Evolutionary conservation across 2,329 filamentous ascomycete species (phyloP), one percentile per base, ranked within the genome.

Genomic region (Trichoderma sp.): DNA sequence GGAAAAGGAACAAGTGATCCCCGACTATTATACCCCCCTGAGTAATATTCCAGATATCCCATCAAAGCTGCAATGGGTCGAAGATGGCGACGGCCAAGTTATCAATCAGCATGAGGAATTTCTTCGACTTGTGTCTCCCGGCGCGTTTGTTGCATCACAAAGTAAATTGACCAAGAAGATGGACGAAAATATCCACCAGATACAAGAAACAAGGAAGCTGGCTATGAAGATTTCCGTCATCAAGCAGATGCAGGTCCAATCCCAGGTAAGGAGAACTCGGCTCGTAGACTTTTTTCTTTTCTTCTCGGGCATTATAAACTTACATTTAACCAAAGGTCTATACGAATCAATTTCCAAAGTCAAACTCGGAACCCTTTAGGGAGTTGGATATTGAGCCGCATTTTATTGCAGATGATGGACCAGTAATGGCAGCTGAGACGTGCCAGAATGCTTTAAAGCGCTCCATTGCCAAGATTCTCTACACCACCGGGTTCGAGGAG

Each of bases 241-340:
- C 77, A 99, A 98, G 82, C 95, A 99, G 81, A 99, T 99, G 95
- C 95, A 99, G 80, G 88, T 98, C 64, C 95, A 99, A 78, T 92
- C 93, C 61, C 95, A 97, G 86, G 92, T 93, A 87, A 76, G 82
- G 17, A 59, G 82, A n/a, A 53, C 19, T 6, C n/a, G 17, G 1
- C 54, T 10, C 25, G 7, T 48, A 13, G 13, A 19, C 1, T 39
- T 22, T 48, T 37, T 12, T 50, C 32, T 22, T n/a, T n/a, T n/a
- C n/a, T n/a, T 3, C 4, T 12, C 4, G 15, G 27, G 2, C 17
- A 45, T 9, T 32, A 5, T 5, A 48, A 15, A 32, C 37, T 48
- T 25, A 66, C 52, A 52, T 4, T 37, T 25, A 1, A 5, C 13
- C 45, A 65, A 37, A 95, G 91, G 92, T 97, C 76, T 99, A 99